Evolutionary conservation across 441 rosid genomes (phyloP).

Genomic region (Bruguiera hainesii): DNA sequence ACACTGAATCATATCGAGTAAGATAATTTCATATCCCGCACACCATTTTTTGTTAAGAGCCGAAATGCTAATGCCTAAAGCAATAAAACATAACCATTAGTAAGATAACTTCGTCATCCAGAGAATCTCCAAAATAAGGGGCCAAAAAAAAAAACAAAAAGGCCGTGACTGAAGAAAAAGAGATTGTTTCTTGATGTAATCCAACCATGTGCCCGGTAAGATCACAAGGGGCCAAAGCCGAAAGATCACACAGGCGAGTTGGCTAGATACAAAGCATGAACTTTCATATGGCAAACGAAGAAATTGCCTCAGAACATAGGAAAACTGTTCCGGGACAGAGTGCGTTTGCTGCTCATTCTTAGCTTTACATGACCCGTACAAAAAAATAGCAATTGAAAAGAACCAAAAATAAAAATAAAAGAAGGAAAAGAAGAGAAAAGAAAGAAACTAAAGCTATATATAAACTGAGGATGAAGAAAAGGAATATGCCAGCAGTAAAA

Average conservation of each 20-base stretch:
- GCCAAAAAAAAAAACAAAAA: too few species aligned
- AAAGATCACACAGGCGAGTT: constrained; percentile 31
- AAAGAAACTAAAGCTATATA: not conserved
- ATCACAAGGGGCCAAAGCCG: constrained; percentile 1
- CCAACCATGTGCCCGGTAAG: constrained; percentile 42
- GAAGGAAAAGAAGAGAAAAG: too few species aligned
- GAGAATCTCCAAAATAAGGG: too few species aligned
- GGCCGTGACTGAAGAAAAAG: not conserved
- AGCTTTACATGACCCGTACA: too few species aligned
- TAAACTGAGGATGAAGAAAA: not conserved
- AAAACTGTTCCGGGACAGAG: constrained; percentile 53
- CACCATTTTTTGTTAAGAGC: too few species aligned
- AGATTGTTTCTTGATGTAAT: constrained; percentile 16
- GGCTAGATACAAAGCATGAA: constrained; percentile 15
- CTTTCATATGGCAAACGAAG: constrained; percentile 55
- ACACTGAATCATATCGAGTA: too few species aligned
- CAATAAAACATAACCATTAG: too few species aligned
- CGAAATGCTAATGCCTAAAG: too few species aligned
- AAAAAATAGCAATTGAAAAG: not conserved
- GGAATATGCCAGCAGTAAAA: constrained; percentile 44
- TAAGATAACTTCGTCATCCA: too few species aligned
- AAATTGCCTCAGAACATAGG: constrained; percentile 54
- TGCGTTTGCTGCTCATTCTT: constrained; percentile 46
- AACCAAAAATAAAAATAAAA: not conserved
- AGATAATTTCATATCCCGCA: too few species aligned